Evolutionary conservation across 2,329 filamentous ascomycete genomes (phyloP).

Genomic region (Phoma sp.): DNA sequence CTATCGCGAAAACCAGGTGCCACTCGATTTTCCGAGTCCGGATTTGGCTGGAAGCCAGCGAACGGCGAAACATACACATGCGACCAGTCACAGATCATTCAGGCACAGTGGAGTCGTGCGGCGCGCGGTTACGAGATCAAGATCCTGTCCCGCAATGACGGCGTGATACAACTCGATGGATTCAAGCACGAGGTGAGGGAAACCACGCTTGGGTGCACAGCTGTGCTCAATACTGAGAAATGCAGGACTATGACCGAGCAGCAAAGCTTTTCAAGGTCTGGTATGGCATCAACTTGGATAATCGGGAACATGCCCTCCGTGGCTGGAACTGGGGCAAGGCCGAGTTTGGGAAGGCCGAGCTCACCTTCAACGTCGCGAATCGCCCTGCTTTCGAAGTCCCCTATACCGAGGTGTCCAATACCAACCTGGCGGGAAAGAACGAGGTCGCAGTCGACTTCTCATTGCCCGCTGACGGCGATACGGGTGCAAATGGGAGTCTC

Average conservation of each 20-base stretch:
- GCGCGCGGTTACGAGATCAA: slow-evolving; percentile 93
- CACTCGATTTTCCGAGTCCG: slow-evolving; percentile 92
- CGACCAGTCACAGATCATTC: slow-evolving; percentile 82
- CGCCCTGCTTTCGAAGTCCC: slow-evolving; percentile 95
- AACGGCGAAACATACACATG: slow-evolving; percentile 92
- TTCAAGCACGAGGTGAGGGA: slow-evolving; percentile 78
- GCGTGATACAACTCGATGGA: slow-evolving; percentile 91
- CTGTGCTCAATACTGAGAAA: slow-evolving; percentile 9
- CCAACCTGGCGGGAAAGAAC: slow-evolving; percentile 95
- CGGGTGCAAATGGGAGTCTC: slow-evolving; percentile 74
- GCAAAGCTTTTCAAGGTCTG: slow-evolving; percentile 96
- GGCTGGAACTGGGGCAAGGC: slow-evolving; percentile 99
- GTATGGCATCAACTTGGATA: slow-evolving; percentile 93
- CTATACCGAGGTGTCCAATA: slow-evolving; percentile 97
- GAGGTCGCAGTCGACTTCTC: slow-evolving; percentile 97
- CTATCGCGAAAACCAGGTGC: slow-evolving; percentile 91
- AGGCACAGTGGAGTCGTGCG: slow-evolving; percentile 93
- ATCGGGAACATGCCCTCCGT: slow-evolving; percentile 89
- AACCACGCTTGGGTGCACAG: background rate
- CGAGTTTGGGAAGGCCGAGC: slow-evolving; percentile 93
- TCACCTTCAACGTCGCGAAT: slow-evolving; percentile 96
- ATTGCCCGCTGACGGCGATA: slow-evolving; percentile 73
- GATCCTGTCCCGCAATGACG: slow-evolving; percentile 82
- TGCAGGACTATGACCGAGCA: slow-evolving; percentile 86
- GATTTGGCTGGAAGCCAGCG: slow-evolving; percentile 92